phyloP scores from a whole-genome alignment of 352 stramenopile species.

The Peronospora destructor region DNA sequence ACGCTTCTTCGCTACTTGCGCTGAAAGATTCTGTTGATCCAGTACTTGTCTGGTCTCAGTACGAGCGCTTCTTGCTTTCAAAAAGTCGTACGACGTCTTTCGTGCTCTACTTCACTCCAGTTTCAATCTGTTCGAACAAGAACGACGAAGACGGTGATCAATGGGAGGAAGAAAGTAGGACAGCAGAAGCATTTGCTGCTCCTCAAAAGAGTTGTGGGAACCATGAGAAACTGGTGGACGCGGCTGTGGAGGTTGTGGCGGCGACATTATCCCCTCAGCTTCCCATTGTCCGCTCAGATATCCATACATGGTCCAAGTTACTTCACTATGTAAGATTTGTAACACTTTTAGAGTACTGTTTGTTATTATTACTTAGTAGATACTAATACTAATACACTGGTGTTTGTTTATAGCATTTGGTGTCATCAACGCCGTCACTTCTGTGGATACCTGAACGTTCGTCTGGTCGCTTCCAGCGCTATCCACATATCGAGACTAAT shows the following conservation, averaged over 20 bases:
- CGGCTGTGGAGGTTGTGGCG: slow-evolving; percentile 11
- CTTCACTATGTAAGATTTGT: slow-evolving; percentile 31
- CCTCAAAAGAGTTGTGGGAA: slow-evolving; percentile 5
- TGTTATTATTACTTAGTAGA: too few species aligned
- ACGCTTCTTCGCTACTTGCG: slow-evolving; percentile 11
- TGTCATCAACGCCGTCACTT: slow-evolving; percentile 40
- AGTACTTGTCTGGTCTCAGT: slow-evolving; percentile 23
- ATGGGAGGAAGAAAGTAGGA: neutral
- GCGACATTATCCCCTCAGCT: slow-evolving; percentile 20
- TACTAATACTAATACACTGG: neutral
- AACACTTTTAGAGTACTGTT: neutral
- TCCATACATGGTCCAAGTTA: slow-evolving; percentile 19
- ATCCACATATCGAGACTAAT: slow-evolving; percentile 45
- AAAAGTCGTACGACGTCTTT: slow-evolving; percentile 13
- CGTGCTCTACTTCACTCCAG: slow-evolving; percentile 23
- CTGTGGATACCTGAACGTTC: slow-evolving; percentile 46
- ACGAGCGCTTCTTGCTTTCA: slow-evolving; percentile 32
- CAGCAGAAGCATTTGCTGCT: neutral
- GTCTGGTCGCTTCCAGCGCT: slow-evolving; percentile 46
- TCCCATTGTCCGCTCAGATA: slow-evolving; percentile 25
- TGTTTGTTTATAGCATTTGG: neutral
- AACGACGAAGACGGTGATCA: slow-evolving; percentile 5
- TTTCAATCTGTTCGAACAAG: slow-evolving; percentile 1
- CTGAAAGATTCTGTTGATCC: slow-evolving; percentile 9
- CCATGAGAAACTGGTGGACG: slow-evolving; percentile 21